These are phyloP conservation scores for Magnaporthiopsis incrustans DNA, from an alignment of 2,329 filamentous ascomycete species.

Conservation along the genomic window DNA sequence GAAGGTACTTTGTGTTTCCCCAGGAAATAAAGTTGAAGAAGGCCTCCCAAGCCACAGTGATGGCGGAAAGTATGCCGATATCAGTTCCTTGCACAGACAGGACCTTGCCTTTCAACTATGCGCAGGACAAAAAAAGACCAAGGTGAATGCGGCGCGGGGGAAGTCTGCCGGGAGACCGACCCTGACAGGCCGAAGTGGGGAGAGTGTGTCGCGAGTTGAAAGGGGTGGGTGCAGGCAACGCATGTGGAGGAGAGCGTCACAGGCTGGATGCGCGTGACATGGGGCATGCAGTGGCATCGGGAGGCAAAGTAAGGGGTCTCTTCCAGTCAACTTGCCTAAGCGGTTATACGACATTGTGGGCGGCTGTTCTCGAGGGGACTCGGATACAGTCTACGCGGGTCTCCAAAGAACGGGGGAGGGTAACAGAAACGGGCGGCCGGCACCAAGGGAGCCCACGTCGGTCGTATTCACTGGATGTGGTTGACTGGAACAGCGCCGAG, in stretches of 20 bases:
- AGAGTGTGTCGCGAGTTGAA: not conserved
- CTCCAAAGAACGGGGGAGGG: too few species aligned
- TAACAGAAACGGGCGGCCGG: too few species aligned
- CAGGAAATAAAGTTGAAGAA: too few species aligned
- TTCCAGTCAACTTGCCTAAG: constrained; percentile 47
- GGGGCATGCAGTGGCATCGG: not conserved
- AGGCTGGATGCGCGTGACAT: not conserved
- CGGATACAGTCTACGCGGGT: too few species aligned
- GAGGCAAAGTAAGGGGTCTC: constrained; percentile 1
- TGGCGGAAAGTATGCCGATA: too few species aligned
- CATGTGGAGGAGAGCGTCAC: constrained; percentile 1
- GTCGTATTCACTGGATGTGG: too few species aligned
- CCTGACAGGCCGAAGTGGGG: not conserved
- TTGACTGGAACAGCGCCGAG: too few species aligned
- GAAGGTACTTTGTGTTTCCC: not conserved
- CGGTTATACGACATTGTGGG: constrained; percentile 63
- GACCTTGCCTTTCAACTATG: not conserved
- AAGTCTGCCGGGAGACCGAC: not conserved
- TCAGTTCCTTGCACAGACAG: not conserved
- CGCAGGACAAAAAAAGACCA: constrained; percentile 3
- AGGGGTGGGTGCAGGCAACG: not conserved
- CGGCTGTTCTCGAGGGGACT: not conserved
- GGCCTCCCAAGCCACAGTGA: too few species aligned
- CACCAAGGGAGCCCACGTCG: too few species aligned
- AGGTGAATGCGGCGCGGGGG: not conserved